Base-by-base conservation (phyloP, 2,329 filamentous ascomycete genomes). In the Sporothrix sp. region DNA sequence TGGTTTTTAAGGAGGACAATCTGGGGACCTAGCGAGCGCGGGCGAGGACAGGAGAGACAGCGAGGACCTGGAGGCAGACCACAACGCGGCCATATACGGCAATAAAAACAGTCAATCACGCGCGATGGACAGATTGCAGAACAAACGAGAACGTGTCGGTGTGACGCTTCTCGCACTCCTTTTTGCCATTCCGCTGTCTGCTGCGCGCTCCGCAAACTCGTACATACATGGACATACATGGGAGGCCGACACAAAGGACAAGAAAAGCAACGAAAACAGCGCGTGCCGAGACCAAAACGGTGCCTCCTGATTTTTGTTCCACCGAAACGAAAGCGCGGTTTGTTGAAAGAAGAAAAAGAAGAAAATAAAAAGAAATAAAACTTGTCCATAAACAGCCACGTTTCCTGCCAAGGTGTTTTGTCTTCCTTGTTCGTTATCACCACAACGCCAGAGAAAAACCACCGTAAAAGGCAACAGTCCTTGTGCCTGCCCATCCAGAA, bases 1-100 rank as follows among this genome's bases (percentile, higher is more conserved):
- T 93, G 58, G 79, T 98, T 58, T 98, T 98, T 73, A 84, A 85
- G 65, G 81, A 85, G 63, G 93, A 98, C 68, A 98, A 98, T 65
- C 72, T 74, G 71, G 72, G 71, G 13, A 37, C 30, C 8, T 52
- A 38, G 20, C 3, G 7, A 10, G 2, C 5, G 39, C 2, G 25
- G 8, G 14, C 3, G 7, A 35, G 13, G 6, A 20, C 16, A 38
- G 5, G 36, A 21, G 18, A 28, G 10, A 28, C 25, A 28, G 25
- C 25, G 25, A 28, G 25, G 10, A 28, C 5, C 25, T 5, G 25
- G 25, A 28, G 5, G 5, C 25, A 28, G 25, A 28, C 25, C 25
- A 36, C 33, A 36, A 36, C 13, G 16, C 33, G 33, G 30, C 30
- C 10, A 13, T 33, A n/a, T n/a, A n/a, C n/a, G n/a, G n/a, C n/a